phyloP scores from a whole-genome alignment of 2,329 filamentous ascomycete species.

The Helminthosporium solani region DNA sequence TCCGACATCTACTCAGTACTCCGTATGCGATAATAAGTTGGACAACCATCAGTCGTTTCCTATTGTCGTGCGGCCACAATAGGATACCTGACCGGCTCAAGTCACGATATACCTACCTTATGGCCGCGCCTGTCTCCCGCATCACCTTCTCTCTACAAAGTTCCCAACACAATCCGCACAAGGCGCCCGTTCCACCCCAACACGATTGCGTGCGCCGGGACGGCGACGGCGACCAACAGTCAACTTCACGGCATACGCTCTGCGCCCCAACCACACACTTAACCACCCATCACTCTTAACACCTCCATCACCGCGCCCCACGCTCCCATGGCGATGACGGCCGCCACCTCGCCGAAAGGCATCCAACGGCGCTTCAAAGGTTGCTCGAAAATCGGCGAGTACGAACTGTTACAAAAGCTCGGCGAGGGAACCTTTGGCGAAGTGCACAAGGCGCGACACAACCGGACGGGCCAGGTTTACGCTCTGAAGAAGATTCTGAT shows the following conservation, averaged over 20 bases:
- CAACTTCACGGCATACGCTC: slow-evolving; percentile 1
- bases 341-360: slow-evolving; percentile 50
- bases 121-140: slow-evolving; percentile 23
- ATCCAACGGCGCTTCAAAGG: slow-evolving; percentile 67
- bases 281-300: not conserved
- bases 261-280: too few species aligned
- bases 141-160: slow-evolving; percentile 11
- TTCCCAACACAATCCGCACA: not conserved
- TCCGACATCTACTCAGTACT: too few species aligned
- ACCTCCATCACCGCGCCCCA: not conserved
- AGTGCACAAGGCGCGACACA: slow-evolving; percentile 84
- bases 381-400: slow-evolving; percentile 79
- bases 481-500: slow-evolving; percentile 98
- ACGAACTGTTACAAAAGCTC: slow-evolving; percentile 78
- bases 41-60: not conserved
- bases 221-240: not conserved
- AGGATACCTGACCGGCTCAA: slow-evolving; percentile 4
- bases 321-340: slow-evolving; percentile 21
- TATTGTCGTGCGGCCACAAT: slow-evolving; percentile 18
- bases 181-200: not conserved
- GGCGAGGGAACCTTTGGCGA: slow-evolving; percentile 97
- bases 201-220: slow-evolving; percentile 6
- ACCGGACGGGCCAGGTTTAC: slow-evolving; percentile 71
- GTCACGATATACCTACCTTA: slow-evolving; percentile 15
- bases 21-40: too few species aligned